phyloP scores from a whole-genome alignment of 192 early-diverging fungal genomes.

The Diversispora eburnea region DNA sequence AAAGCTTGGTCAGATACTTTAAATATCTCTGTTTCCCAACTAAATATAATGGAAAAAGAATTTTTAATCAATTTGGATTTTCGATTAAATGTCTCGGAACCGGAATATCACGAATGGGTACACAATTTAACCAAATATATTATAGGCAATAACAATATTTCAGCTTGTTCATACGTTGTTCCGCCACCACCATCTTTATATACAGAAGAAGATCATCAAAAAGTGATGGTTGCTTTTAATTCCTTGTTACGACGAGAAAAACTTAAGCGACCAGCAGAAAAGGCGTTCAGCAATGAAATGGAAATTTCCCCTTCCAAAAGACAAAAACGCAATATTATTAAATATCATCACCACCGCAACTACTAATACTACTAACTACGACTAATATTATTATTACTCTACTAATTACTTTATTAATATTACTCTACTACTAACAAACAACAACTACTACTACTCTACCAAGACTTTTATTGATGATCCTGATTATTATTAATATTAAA shows the following conservation, averaged over 20 bases:
- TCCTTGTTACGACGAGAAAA: too few species aligned
- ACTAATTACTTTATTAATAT: too few species aligned
- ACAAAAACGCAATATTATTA: not conserved
- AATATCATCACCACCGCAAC: not conserved
- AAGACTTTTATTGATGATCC: too few species aligned
- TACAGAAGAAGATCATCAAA: too few species aligned
- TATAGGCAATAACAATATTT: not conserved
- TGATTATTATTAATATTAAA: too few species aligned
- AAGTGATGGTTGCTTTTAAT: not conserved
- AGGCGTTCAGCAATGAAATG: slow-evolving; percentile 24
- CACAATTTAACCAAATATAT: not conserved
- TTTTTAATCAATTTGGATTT: slow-evolving; percentile 74
- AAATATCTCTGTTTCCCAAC: slow-evolving; percentile 69
- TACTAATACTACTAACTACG: not conserved
- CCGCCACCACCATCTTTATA: not conserved
- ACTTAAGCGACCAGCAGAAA: slow-evolving; percentile 15
- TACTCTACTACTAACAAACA: too few species aligned
- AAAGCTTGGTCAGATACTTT: slow-evolving; percentile 87
- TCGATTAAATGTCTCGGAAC: slow-evolving; percentile 62
- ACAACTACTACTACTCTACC: too few species aligned
- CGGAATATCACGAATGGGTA: slow-evolving; percentile 70
- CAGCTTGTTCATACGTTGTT: not conserved
- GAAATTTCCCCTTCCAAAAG: slow-evolving; percentile 23
- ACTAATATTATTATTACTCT: too few species aligned
- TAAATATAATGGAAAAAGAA: slow-evolving; percentile 87